phyloP scores from a whole-genome alignment of 2,329 filamentous ascomycete species.

The Fusarium algeriense region DNA sequence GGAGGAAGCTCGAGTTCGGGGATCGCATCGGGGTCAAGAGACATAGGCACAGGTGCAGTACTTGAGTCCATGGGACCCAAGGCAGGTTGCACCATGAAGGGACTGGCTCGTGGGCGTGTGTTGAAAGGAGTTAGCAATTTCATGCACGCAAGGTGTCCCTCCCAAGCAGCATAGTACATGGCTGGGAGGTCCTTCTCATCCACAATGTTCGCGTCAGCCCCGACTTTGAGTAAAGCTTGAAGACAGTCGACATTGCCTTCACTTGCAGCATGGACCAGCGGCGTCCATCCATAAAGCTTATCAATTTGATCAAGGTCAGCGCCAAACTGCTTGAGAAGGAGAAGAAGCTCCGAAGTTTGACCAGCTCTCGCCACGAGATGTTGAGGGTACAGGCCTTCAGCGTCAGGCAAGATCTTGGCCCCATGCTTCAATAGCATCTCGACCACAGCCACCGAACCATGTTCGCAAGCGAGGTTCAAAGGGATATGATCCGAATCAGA shows the following conservation, averaged over 20 bases:
- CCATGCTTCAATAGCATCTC: constrained; percentile 84
- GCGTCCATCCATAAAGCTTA: constrained; percentile 97
- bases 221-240: constrained; percentile 81
- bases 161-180: constrained; percentile 99
- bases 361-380: constrained; percentile 94
- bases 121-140: constrained; percentile 78
- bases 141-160: constrained; percentile 96
- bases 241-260: constrained; percentile 94
- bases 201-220: constrained; percentile 80
- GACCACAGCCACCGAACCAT: constrained; percentile 87
- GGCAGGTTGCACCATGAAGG: constrained; percentile 58
- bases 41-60: constrained; percentile 69
- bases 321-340: constrained; percentile 85
- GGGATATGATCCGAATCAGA: constrained; percentile 94
- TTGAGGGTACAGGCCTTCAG: constrained; percentile 96
- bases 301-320: constrained; percentile 93
- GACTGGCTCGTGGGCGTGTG: constrained; percentile 57
- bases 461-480: constrained; percentile 93
- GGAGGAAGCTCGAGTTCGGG: constrained; percentile 92
- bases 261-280: constrained; percentile 93
- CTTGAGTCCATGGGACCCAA: constrained; percentile 62
- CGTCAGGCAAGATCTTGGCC: constrained; percentile 89
- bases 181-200: constrained; percentile 95
- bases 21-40: constrained; percentile 86
- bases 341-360: constrained; percentile 80